These are phyloP conservation scores for Collybia nuda DNA, from an alignment of 768 basidiomycete species.

Conservation along the genomic window DNA sequence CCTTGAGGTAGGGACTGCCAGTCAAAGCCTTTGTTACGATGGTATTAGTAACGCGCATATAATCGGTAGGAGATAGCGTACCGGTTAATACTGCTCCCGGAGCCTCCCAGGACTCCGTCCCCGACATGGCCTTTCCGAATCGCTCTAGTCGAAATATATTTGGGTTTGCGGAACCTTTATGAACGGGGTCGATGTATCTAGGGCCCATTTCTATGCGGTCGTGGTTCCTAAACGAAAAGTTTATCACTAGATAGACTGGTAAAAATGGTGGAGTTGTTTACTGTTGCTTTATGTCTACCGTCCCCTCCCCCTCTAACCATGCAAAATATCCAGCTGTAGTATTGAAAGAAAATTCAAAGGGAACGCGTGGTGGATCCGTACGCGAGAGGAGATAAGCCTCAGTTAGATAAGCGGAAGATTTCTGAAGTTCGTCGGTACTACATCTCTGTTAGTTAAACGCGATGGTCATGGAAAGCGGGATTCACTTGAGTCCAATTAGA, in stretches of 20 bases:
- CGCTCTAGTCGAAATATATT: slow-evolving; percentile 59
- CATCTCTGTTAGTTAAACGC: not conserved
- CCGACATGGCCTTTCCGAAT: slow-evolving; percentile 77
- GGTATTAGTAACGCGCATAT: slow-evolving; percentile 3
- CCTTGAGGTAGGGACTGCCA: slow-evolving; percentile 53
- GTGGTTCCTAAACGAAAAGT: not conserved
- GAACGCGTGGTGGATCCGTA: slow-evolving; percentile 52
- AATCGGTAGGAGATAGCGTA: slow-evolving; percentile 21
- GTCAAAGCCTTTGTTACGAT: slow-evolving; percentile 46
- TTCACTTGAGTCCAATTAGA: slow-evolving; percentile 68
- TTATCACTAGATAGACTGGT: not conserved
- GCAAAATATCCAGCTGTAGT: slow-evolving; percentile 56
- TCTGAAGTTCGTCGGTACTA: slow-evolving; percentile 77
- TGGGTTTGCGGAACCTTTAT: slow-evolving; percentile 21
- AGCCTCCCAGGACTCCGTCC: slow-evolving; percentile 69
- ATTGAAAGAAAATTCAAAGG: slow-evolving; percentile 73
- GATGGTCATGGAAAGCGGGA: slow-evolving; percentile 2
- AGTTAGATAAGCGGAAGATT: slow-evolving; percentile 73
- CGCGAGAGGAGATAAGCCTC: slow-evolving; percentile 55
- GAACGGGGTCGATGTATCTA: slow-evolving; percentile 7
- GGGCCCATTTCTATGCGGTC: slow-evolving; percentile 18
- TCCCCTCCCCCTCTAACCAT: slow-evolving; percentile 64
- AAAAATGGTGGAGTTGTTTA: no score
- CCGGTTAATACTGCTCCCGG: slow-evolving; percentile 59
- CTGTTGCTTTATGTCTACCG: not conserved